Evolutionary conservation across 768 basidiomycete species (phyloP), one percentile per base, ranked within the genome.

Genomic region (Trametes cubensis): DNA sequence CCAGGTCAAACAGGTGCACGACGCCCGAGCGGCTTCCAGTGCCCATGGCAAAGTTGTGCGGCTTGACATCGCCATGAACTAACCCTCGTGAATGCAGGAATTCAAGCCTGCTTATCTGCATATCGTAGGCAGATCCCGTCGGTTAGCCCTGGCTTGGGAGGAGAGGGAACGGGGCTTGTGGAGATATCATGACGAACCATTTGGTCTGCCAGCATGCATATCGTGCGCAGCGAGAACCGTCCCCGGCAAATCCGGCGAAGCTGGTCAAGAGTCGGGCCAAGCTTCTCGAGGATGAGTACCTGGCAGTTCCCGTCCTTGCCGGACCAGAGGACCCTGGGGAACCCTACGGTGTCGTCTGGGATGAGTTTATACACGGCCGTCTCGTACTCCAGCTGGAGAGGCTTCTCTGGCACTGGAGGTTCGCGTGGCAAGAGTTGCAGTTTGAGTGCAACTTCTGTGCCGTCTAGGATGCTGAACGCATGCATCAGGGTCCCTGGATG

Each of bases 11-110:
- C 5, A 70, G 20, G 38, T 68, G 60, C 5, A 70, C 45, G 41
- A 51, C 26, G 14, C 58, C 39, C 14, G 38, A 20, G 8, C 51
- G 26, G 8, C 41, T 46, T 0, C 39, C 4, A 18, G 7, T 17
- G 44, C 70, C 71, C 46, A 70, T 60, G 20, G 62, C 57, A 25
- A 69, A 62, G 53, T 70, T 71, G 39, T 64, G 58, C 11, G 71
- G 70, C 49, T 71, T 71, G 49, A 72, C 25, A 49, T 72, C n/a
- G n/a, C 69, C 58, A 20, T 40, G 14, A 14, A 72, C 45, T 8
- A 70, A 10, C 1, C 67, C 67, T 13, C 66, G 56, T 6, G 65
- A 55, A n/a, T 71, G 69, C 2, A 66, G 44, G 11, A 34, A 47
- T 45, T 72, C 63, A 0, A 72, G 25, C 13, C 54, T 39, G 15